Evolutionary conservation across 2,329 filamentous ascomycete species (phyloP).

Genomic region (Diaporthe humulicola): DNA sequence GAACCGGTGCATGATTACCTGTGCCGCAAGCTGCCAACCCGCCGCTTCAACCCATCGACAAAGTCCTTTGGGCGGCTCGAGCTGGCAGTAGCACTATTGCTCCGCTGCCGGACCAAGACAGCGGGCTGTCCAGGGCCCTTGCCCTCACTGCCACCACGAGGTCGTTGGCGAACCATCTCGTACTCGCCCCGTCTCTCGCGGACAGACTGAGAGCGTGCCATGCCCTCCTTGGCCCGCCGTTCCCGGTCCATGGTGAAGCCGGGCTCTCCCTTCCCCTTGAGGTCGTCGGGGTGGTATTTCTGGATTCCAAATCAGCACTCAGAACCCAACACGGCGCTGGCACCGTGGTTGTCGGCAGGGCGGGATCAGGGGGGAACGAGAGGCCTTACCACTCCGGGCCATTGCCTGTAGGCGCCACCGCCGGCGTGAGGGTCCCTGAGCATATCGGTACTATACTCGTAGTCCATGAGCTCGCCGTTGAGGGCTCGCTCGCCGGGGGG

Average conservation of each 20-base stretch:
- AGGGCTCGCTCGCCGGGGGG: constrained; percentile 79
- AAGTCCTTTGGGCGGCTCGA: constrained; percentile 56
- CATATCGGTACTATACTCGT: constrained; percentile 88
- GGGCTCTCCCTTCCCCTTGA: constrained; percentile 87
- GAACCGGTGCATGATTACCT: constrained; percentile 50
- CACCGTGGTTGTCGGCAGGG: neutral
- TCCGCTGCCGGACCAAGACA: constrained; percentile 52
- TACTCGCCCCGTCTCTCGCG: constrained; percentile 54
- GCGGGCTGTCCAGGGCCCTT: constrained; percentile 43
- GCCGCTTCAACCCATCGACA: constrained; percentile 65
- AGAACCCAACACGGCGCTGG: neutral
- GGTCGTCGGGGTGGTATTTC: constrained; percentile 80
- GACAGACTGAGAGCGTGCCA: constrained; percentile 44
- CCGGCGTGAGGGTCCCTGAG: constrained; percentile 78
- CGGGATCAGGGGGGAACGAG: neutral
- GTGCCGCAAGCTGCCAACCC: constrained; percentile 65
- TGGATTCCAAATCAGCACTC: constrained; percentile 45
- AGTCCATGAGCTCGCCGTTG: constrained; percentile 78
- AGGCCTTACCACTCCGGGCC: constrained; percentile 77
- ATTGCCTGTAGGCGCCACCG: constrained; percentile 84
- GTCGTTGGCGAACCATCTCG: constrained; percentile 61
- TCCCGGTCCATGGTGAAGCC: constrained; percentile 78
- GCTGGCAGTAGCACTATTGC: constrained; percentile 54
- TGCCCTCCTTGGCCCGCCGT: constrained; percentile 69
- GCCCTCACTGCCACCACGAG: constrained; percentile 40